Evolutionary conservation across 164 flowering plant species (phyloP).

Genomic region (Nymphaea thermarum): DNA sequence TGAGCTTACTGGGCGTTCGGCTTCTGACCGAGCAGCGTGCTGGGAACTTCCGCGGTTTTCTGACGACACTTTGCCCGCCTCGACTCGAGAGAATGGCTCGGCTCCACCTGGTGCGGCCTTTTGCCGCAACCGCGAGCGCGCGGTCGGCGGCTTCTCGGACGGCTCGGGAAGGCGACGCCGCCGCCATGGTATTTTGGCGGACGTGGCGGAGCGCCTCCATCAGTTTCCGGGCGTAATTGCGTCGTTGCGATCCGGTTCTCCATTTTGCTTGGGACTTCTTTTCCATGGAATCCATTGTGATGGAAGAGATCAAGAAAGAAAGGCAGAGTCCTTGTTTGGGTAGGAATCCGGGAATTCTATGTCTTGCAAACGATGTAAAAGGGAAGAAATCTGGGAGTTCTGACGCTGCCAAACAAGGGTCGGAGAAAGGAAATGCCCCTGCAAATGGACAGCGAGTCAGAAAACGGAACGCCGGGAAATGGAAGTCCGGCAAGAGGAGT

Average conservation of each 20-base stretch:
- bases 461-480: background rate
- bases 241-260: constrained; percentile 33
- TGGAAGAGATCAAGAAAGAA: background rate
- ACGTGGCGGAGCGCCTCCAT: constrained; percentile 43
- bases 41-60: constrained; percentile 18
- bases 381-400: background rate
- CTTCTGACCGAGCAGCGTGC: constrained; percentile 21
- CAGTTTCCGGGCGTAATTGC: constrained; percentile 51
- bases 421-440: background rate
- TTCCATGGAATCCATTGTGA: background rate
- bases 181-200: constrained; percentile 9
- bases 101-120: constrained; percentile 73
- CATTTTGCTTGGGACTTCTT: constrained; percentile 7
- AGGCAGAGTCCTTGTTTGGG: background rate
- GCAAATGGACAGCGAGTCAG: background rate
- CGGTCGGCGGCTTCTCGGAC: constrained; percentile 65
- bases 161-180: constrained; percentile 24
- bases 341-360: too few species aligned
- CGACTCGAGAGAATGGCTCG: constrained; percentile 51
- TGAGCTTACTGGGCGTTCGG: constrained; percentile 3
- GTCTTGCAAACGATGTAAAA: too few species aligned
- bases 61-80: constrained; percentile 34
- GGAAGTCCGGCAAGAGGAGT: background rate
- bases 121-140: constrained; percentile 49
- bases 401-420: background rate